Evolutionary conservation across 2,329 filamentous ascomycete genomes (phyloP), one percentile per base, ranked within the genome.

Genomic region (Paecilomyces sp.): DNA sequence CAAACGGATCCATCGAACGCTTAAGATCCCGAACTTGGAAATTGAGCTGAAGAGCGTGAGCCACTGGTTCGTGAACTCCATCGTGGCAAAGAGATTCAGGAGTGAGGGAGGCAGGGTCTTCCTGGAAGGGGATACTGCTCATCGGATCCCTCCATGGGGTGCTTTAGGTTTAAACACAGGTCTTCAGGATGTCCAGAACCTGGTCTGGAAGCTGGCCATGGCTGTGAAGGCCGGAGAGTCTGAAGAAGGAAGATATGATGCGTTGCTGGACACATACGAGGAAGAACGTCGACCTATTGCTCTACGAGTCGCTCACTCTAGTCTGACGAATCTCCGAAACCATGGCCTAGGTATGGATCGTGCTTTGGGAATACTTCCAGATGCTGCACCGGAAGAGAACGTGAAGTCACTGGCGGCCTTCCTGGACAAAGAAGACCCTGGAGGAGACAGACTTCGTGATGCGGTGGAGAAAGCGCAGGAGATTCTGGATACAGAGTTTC

Each of bases 151-250:
- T 18, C 74, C 74, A 0, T 72, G 69, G 64, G 72, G 72, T 15
- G 74, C 69, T 5, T 66, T 75, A 2, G 74, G 74, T 2, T 63
- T 71, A 58, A 77, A 77, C 57, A 74, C 72, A 1, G 74, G 73
- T 12, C 64, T 76, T 2, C 71, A 74, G 59, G 74, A 77, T 58
- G 71, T 67, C 0, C 68, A 73, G 36, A 76, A 76, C 58, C 65
- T 77, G 8, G 66, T 70, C 3, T 77, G 74, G 74, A 77, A 76
- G 59, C 65, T 76, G 7, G 66, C 66, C 15, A 62, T 71, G 15
- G 70, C 66, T 6, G 52, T 72, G 12, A 62, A 66, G 22, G 63
- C 60, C n/a, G 50, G 59, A 9, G n/a, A n/a, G 6, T 22, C 30
- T 36, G 30, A 41, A 15, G 30, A 55, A 36, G 13, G 57, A 3